Percentiles rank a stretch among this genome's conserved stretches.
Conservation (phyloP, 2,329 filamentous ascomycete species). For the Trichoderma sp. region DNA sequence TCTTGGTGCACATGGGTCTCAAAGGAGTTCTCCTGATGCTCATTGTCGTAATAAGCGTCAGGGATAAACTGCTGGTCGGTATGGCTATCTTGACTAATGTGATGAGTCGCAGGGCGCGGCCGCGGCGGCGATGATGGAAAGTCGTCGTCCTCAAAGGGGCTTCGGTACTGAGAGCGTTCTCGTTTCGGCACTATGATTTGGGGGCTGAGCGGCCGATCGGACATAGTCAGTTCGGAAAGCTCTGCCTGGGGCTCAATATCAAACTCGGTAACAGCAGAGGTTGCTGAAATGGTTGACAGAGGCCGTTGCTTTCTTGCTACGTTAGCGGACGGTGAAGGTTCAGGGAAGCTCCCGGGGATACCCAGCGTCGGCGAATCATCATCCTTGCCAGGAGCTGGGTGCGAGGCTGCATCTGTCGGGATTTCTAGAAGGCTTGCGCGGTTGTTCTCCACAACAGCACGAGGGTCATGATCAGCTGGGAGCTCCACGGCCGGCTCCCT, state of each 20-base stretch:
- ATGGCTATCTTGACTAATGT: conserved; percentile 1
- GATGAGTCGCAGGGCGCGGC: conserved; percentile 23
- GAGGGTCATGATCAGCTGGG: neutral
- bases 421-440: conserved; percentile 16
- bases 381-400: conserved; percentile 18
- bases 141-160: conserved; percentile 50
- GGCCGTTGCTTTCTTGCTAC: conserved; percentile 42
- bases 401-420: conserved; percentile 16
- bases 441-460: neutral
- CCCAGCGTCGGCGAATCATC: conserved; percentile 65
- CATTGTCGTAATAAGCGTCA: conserved; percentile 37
- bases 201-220: conserved; percentile 33
- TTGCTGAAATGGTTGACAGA: conserved; percentile 56
- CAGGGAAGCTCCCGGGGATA: conserved; percentile 62
- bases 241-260: conserved; percentile 70
- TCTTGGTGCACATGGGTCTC: conserved; percentile 23
- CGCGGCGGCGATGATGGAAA: conserved; percentile 21
- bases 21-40: conserved; percentile 33
- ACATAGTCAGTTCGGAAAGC: conserved; percentile 39
- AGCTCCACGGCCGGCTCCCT: conserved; percentile 3
- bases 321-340: conserved; percentile 41
- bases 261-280: conserved; percentile 66
- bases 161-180: conserved; percentile 46
- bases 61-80: conserved; percentile 26
- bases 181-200: conserved; percentile 28